phyloP scores from a whole-genome alignment of 2,329 filamentous ascomycete genomes.

The Delphinella strobiligena region DNA sequence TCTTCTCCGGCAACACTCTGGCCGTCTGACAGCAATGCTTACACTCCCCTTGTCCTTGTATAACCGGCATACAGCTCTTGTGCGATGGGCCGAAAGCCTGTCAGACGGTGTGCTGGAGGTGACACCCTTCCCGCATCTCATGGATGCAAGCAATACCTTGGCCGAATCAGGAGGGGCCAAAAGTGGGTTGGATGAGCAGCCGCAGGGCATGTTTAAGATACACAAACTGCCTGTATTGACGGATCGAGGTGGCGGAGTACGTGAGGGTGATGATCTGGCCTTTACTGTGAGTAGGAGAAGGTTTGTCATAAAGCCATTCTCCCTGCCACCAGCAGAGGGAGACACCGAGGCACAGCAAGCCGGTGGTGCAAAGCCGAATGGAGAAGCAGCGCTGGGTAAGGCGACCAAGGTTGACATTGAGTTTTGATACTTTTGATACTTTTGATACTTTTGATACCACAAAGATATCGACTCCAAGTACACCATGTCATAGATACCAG shows the following conservation, averaged over 20 bases:
- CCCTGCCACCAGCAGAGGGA: slow-evolving; percentile 73
- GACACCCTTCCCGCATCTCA: slow-evolving; percentile 55
- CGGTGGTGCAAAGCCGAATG: slow-evolving; percentile 19
- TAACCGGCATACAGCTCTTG: slow-evolving; percentile 61
- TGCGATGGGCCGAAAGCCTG: slow-evolving; percentile 76
- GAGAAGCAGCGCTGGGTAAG: slow-evolving; percentile 13
- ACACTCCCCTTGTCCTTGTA: slow-evolving; percentile 72
- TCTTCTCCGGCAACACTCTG: slow-evolving; percentile 56
- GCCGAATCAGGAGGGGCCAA: slow-evolving; percentile 37
- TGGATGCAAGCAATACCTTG: slow-evolving; percentile 35
- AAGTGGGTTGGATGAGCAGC: slow-evolving; percentile 53
- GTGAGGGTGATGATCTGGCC: slow-evolving; percentile 71
- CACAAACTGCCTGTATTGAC: slow-evolving; percentile 76
- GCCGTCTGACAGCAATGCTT: slow-evolving; percentile 57
- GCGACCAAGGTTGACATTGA: slow-evolving; percentile 60
- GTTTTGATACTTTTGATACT: slow-evolving; percentile 40
- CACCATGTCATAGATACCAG: no score
- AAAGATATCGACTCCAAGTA: no score
- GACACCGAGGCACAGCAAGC: slow-evolving; percentile 50
- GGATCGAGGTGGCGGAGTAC: slow-evolving; percentile 68
- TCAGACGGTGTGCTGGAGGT: slow-evolving; percentile 81
- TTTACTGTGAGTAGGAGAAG: slow-evolving; percentile 79
- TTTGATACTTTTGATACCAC: background rate
- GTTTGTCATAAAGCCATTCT: slow-evolving; percentile 78
- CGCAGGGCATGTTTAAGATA: slow-evolving; percentile 75